Evolutionary conservation across 495 filamentous ascomycete genomes (phyloP), one percentile per base, ranked within the genome.

Genomic region (Penicillium desertorum): DNA sequence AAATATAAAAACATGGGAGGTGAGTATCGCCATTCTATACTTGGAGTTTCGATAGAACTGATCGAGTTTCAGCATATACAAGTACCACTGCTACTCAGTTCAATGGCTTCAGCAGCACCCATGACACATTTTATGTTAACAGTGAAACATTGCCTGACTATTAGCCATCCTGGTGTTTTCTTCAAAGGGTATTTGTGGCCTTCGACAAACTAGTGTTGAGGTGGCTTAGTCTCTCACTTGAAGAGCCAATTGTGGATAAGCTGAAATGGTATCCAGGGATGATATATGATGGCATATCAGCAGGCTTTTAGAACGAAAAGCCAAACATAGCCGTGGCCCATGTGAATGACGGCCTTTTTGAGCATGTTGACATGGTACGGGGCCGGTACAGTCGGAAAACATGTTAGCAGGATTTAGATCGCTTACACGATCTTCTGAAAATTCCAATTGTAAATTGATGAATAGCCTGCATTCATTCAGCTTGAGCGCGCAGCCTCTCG

Each of bases 1-100:
- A 67, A 54, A 41, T 75, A 69, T 49, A 54, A 62, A 43, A 60
- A 73, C 45, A 73, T 75, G 67, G 71, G 71, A 44, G 68, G 68
- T 69, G 47, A 58, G 62, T 51, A 23, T 54, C 46, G 14, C 11
- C 6, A 23, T 10, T 3, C 46, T 12, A 39, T 39, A 39, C 8
- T 8, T 57, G 9, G 3, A 9, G 6, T 4, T 39, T 17, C n/a
- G 8, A 45, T 6, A 22, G 6, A 1, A 25, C 36, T 54, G 41
- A 57, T 19, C 0, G 22, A 2, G 11, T 16, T 9, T 5, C 41
- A 64, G 64, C 67, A 36, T 71, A 71, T 42, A 71, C 69, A 3
- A 56, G 17, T 41, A 53, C 61, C 12, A 67, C 64, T 34, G 57
- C 70, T 9, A 72, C 70, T 1, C 51, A 50, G 25, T 71, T 71